phyloP scores from a whole-genome alignment of 805 yeast genomes.

The Jamesozyma rosinii region DNA sequence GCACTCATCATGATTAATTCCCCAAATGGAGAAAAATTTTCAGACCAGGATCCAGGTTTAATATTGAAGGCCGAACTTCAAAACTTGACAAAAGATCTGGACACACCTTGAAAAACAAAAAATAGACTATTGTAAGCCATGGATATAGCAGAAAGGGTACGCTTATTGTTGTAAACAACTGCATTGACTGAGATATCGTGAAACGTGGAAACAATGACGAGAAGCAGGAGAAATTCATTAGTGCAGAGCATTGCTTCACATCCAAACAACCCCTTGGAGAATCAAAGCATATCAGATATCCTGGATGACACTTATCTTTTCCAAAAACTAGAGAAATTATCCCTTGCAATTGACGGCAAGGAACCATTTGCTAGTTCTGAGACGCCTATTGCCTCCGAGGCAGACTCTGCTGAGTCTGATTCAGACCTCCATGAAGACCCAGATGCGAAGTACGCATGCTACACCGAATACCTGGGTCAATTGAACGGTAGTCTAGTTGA shows the following conservation, averaged over 20 bases:
- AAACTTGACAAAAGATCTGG: too few relatives aligned
- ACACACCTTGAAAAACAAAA: too few relatives aligned
- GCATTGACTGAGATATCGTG: too few relatives aligned
- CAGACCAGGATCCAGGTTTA: too few relatives aligned
- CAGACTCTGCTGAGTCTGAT: background rate
- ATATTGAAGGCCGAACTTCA: too few relatives aligned
- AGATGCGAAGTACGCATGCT: conserved; percentile 10
- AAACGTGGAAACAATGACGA: conserved; percentile 12
- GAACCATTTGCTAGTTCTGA: background rate
- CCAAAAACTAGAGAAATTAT: conserved; percentile 16
- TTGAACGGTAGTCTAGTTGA: conserved; percentile 30
- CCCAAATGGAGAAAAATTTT: too few relatives aligned
- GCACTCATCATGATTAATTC: too few relatives aligned
- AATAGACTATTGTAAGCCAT: too few relatives aligned
- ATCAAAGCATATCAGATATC: conserved; percentile 14
- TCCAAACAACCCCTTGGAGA: conserved; percentile 13
- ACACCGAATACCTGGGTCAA: conserved; percentile 14
- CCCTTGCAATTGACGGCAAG: conserved; percentile 5
- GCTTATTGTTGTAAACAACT: too few relatives aligned
- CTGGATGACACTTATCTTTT: conserved; percentile 22
- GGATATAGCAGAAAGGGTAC: too few relatives aligned
- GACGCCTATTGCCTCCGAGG: background rate
- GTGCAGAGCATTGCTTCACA: conserved; percentile 53
- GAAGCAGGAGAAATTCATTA: conserved; percentile 51
- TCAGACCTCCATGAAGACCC: background rate